These are phyloP conservation scores for Exidia glandulosa DNA, from an alignment of 768 basidiomycete genomes.

Conservation along the genomic window DNA sequence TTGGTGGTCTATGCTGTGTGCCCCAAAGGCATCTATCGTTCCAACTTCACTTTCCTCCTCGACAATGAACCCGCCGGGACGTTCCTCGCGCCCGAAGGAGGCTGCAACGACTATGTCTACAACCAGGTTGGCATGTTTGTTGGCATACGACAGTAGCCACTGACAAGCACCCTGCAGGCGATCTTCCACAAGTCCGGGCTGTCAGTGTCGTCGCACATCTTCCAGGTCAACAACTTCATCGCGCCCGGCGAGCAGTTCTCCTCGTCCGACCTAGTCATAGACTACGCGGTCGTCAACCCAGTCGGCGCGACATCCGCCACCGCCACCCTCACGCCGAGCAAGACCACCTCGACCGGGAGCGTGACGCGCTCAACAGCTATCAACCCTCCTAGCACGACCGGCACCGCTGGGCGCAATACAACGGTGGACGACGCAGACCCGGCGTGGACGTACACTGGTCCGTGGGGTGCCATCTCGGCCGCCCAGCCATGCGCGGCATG, in stretches of 20 bases:
- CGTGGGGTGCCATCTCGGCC: neutral
- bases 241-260: neutral
- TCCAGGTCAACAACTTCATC: neutral
- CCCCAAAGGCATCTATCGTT: neutral
- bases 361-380: neutral
- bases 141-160: neutral
- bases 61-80: neutral
- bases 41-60: neutral
- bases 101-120: neutral
- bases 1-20: neutral
- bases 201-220: neutral
- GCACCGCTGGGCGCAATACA: neutral
- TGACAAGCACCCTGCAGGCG: neutral
- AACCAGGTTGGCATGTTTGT: neutral
- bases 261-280: neutral
- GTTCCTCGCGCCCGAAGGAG: neutral
- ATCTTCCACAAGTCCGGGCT: neutral
- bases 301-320: neutral
- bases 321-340: neutral
- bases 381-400: neutral
- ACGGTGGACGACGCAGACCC: neutral
- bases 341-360: neutral
- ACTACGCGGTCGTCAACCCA: neutral
- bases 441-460: neutral
- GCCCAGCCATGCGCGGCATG: neutral